These are phyloP conservation scores for Candida fluviatilis DNA, from an alignment of 805 yeast genomes.

Conservation along the genomic window DNA sequence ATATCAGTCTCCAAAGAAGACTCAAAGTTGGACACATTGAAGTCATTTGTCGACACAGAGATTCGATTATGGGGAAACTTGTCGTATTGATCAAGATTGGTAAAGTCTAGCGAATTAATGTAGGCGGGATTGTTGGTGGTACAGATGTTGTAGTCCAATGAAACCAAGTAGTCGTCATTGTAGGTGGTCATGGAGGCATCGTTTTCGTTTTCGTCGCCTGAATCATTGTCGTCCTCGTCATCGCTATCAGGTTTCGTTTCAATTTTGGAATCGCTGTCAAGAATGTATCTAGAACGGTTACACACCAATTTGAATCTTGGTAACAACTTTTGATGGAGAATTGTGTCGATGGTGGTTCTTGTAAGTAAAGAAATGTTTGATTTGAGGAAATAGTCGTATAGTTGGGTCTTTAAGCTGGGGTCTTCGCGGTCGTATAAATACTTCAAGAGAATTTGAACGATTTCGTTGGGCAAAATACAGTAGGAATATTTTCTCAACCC, in stretches of 20 bases:
- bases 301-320: constrained; percentile 28
- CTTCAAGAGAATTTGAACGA: constrained; percentile 17
- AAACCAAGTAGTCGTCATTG: constrained; percentile 31
- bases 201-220: constrained; percentile 8
- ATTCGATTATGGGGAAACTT: constrained; percentile 33
- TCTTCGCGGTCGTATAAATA: constrained; percentile 17
- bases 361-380: constrained; percentile 18
- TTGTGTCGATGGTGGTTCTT: constrained; percentile 24
- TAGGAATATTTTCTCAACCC: constrained; percentile 38
- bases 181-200: constrained; percentile 5
- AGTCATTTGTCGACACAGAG: constrained; percentile 33
- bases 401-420: constrained; percentile 7
- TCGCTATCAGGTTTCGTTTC: constrained; percentile 5
- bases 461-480: constrained; percentile 32
- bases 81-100: constrained; percentile 17
- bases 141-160: constrained; percentile 28
- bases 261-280: constrained; percentile 14
- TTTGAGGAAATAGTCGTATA: constrained; percentile 16
- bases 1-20: constrained; percentile 24
- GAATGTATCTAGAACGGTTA: constrained; percentile 26
- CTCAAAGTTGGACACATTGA: constrained; percentile 33
- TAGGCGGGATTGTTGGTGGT: constrained; percentile 22
- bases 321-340: constrained; percentile 20
- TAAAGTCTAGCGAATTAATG: constrained; percentile 10
- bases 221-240: constrained; percentile 13